Conservation (phyloP, 257 asterid genomes). For the Craterostigma plantagineum region DNA sequence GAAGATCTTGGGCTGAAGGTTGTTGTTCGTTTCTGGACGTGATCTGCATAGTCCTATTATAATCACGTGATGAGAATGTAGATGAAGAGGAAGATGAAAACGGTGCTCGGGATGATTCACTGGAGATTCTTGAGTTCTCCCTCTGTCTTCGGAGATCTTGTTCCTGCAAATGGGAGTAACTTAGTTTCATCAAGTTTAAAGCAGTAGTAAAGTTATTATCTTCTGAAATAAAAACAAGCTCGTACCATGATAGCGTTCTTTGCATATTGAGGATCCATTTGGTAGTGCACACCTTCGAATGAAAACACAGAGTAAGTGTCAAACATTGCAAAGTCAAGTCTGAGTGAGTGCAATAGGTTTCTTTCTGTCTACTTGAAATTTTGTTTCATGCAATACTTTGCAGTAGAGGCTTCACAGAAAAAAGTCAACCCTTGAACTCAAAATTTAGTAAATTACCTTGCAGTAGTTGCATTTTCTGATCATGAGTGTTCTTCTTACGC, state of each 20-base stretch:
- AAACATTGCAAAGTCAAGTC: background rate
- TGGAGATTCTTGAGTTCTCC: conserved; percentile 40
- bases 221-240: background rate
- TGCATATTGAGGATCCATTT: conserved; percentile 19
- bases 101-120: conserved; percentile 52
- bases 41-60: conserved; percentile 21
- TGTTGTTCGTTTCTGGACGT: conserved; percentile 18
- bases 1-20: conserved; percentile 27
- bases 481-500: too few relatives aligned
- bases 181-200: conserved; percentile 2
- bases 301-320: conserved; percentile 7
- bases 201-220: too few relatives aligned
- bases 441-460: conserved; percentile 15
- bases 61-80: conserved; percentile 41
- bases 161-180: conserved; percentile 34
- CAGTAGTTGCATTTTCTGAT: conserved; percentile 9
- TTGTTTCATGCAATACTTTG: background rate
- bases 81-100: conserved; percentile 61
- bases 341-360: too few relatives aligned
- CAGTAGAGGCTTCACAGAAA: background rate
- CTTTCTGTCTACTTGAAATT: too few relatives aligned
- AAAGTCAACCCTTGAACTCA: conserved; percentile 15
- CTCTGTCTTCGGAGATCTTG: conserved; percentile 19
- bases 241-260: conserved; percentile 25
- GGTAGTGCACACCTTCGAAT: conserved; percentile 33